Evolutionary conservation across 2,329 filamentous ascomycete genomes (phyloP).

Genomic region (Diaporthe ilicicola): DNA sequence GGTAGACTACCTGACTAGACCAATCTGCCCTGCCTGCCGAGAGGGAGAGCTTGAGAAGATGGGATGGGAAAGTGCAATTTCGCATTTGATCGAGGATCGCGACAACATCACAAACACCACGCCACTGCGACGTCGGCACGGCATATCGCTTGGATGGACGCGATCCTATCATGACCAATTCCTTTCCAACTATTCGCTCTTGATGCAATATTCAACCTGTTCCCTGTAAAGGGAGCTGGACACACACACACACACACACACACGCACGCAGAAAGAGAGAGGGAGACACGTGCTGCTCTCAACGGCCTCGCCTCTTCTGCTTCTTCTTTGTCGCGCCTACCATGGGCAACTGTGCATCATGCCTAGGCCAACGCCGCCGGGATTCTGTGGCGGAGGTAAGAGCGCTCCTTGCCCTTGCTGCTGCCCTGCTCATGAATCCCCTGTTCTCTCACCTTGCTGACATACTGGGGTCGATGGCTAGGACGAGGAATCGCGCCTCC

Average conservation of each 20-base stretch:
- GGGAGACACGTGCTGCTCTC: not conserved
- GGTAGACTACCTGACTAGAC: not conserved
- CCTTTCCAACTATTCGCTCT: conserved; percentile 18
- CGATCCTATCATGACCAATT: not conserved
- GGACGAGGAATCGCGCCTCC: conserved; percentile 65
- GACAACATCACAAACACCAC: not conserved
- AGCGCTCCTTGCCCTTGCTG: not conserved
- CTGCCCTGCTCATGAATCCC: too few species aligned
- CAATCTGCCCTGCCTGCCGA: not conserved
- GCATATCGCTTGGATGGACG: not conserved
- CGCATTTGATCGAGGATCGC: conserved; percentile 3
- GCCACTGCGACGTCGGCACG: not conserved
- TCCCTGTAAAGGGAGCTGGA: conserved; percentile 27
- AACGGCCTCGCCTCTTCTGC: not conserved
- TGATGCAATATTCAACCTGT: conserved; percentile 25
- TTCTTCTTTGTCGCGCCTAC: conserved; percentile 8
- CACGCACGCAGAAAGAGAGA: not conserved
- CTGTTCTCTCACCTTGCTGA: conserved; percentile 19
- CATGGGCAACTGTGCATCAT: conserved; percentile 34
- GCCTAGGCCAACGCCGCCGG: conserved; percentile 31
- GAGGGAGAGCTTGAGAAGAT: not conserved
- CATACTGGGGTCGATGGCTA: conserved; percentile 38
- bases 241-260: not conserved
- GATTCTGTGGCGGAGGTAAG: conserved; percentile 31
- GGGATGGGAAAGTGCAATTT: conserved; percentile 24